Evolutionary conservation across 2,329 filamentous ascomycete genomes (phyloP), one percentile per base, ranked within the genome.

Genomic region (Rhynchosporium secalis): DNA sequence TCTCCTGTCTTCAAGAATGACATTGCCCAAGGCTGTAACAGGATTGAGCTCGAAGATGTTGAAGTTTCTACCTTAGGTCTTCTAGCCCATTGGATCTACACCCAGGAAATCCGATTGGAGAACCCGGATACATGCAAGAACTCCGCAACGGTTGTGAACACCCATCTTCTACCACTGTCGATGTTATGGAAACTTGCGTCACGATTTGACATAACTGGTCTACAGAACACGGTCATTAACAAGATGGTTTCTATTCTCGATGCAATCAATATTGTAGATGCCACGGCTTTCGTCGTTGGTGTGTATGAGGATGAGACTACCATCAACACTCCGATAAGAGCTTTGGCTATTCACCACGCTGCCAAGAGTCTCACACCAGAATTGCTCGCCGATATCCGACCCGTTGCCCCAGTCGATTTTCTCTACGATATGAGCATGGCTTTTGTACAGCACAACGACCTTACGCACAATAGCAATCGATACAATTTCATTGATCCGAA

Each of bases 81-180:
- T 1, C 38, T 63, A 1, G 33, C 61, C 2, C 47, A 62, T 20
- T 66, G 61, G 61, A n/a, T 68, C 13, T 68, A 66, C 52, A 55
- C 43, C 7, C 58, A 62, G 26, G 52, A 41, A 4, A 46, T 57
- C 13, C 49, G 49, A 26, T 33, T 52, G 6, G 9, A 3, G 7
- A 8, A 52, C 12, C 49, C 33, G 6, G 8, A 26, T 3, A 15
- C 33, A 8, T n/a, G 15, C 6, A 40, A 40, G 33, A n/a, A 20
- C 31, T 10, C 5, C 2, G 38, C 26, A 33, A 52, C 38, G 26
- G 33, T 52, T 7, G 13, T 52, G 6, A 28, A 33, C 5, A 38
- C 49, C 3, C 49, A 52, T 6, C 49, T 52, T 9, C 33, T 52
- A 3, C 49, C 49, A 2, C 7, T 62, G 3, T 33, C 58, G 3